Evolutionary conservation across 495 filamentous ascomycete genomes (phyloP), one percentile per base, ranked within the genome.

Genomic region (Lichenothelia convexa): DNA sequence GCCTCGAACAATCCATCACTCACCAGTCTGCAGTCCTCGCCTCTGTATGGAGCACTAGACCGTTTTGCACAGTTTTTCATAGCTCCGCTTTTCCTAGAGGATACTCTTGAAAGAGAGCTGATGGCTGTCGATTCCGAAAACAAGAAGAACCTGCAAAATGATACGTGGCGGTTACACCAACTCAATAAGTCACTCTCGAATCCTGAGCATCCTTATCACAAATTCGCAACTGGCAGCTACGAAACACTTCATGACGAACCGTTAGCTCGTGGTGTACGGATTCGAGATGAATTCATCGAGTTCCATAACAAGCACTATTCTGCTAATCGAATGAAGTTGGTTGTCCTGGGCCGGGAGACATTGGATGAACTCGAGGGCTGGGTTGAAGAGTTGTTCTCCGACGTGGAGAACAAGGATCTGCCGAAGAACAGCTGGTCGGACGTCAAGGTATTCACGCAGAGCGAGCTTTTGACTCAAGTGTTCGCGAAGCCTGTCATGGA

Each of bases 401-500:
- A 63, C 31, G 73, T 95, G 9, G 64, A 67, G 42, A 91, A 99
- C 59, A 91, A 95, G 61, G 58, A 85, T 50, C 63, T 95, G 1
- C 61, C 75, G 4, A 75, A 75, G 46, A 82, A 83, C 43, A 64
- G 80, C 32, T 94, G 86, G 86, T 75, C 80, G 44, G 64, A 70
- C 36, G 67, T 79, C 33, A 63, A 71, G 18, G 77, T 80, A 0
- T 80, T 75, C 46, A 68, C 68, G 11, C 54, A 72, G 39, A 64
- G 73, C 1, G 67, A 84, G 35, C 64, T 89, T 26, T 67, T 75
- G 41, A 82, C 73, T 3, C 81, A 87, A 56, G 71, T 80, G 31
- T 93, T 93, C 59, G 84, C 85, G 17, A 94, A 93, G 57, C 89
- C 89, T 1, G 91, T 99, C 22, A 92, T 93, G 81, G 86, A 99